Evolutionary conservation across 2,329 filamentous ascomycete genomes (phyloP).

Genomic region (Claviceps sorghi): DNA sequence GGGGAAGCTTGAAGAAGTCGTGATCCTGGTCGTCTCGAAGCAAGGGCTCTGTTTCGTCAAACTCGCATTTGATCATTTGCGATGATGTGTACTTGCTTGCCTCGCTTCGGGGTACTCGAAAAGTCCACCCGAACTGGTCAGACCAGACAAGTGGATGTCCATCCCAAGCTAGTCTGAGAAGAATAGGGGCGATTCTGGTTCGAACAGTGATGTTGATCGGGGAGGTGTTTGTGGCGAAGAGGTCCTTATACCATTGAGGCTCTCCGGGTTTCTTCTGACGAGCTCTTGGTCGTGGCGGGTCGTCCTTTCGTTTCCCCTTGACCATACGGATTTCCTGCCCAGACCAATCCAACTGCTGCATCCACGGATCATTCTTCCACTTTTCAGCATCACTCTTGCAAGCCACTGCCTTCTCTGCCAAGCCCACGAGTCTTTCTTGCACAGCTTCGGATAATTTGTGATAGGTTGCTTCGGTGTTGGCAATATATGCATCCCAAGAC

Average conservation of each 20-base stretch:
- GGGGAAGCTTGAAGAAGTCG: constrained; percentile 82
- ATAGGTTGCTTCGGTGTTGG: constrained; percentile 75
- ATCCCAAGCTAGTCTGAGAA: constrained; percentile 79
- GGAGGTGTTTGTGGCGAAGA: constrained; percentile 55
- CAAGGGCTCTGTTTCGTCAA: constrained; percentile 56
- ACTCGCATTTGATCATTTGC: constrained; percentile 60
- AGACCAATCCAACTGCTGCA: constrained; percentile 88
- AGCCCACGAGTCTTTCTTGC: constrained; percentile 52
- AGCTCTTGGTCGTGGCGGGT: constrained; percentile 61
- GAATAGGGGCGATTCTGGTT: constrained; percentile 71
- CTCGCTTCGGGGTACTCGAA: constrained; percentile 54
- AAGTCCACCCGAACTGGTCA: constrained; percentile 84
- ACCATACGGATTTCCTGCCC: constrained; percentile 83
- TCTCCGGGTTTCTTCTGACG: constrained; percentile 88
- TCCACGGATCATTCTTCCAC: constrained; percentile 74
- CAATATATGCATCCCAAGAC: constrained; percentile 74
- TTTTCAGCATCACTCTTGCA: constrained; percentile 53
- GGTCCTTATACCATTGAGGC: constrained; percentile 91
- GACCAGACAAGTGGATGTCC: constrained; percentile 86
- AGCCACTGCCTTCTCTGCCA: constrained; percentile 65
- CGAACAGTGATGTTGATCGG: constrained; percentile 71
- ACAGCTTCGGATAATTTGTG: constrained; percentile 63
- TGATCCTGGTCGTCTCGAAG: constrained; percentile 53
- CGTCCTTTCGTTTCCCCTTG: constrained; percentile 78
- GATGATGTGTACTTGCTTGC: constrained; percentile 51